Conservation (phyloP, 2,329 filamentous ascomycete species). For the Fusarium multiceps region DNA sequence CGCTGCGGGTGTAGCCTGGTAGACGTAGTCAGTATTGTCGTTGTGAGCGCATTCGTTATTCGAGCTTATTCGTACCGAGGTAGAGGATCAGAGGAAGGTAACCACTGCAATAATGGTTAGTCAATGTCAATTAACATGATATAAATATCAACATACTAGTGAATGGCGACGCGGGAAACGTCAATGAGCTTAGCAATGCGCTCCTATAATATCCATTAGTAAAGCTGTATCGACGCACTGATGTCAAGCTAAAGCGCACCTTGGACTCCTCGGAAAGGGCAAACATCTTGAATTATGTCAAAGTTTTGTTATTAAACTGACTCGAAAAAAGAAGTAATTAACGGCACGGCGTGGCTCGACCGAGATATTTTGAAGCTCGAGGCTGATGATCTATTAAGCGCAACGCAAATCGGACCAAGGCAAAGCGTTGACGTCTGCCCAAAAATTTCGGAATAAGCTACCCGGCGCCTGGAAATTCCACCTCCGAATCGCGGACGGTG, state of each 20-base stretch:
- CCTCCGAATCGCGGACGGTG: constrained; percentile 18
- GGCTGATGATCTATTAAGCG: constrained; percentile 30
- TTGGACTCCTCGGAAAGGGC: constrained; percentile 96
- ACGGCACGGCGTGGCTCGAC: constrained; percentile 8
- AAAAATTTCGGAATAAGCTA: constrained; percentile 41
- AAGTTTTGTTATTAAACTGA: neutral
- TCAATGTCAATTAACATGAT: neutral
- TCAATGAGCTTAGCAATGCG: constrained; percentile 98
- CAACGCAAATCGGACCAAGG: constrained; percentile 12
- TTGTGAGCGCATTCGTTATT: constrained; percentile 22
- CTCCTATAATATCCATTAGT: constrained; percentile 70
- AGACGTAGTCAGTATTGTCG: constrained; percentile 43
- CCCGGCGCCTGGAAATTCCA: constrained; percentile 44
- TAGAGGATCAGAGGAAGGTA: constrained; percentile 98
- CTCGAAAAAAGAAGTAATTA: neutral
- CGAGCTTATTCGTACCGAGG: constrained; percentile 72
- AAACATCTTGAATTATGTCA: constrained; percentile 60
- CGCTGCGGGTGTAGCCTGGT: constrained; percentile 90
- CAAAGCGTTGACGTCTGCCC: constrained; percentile 30
- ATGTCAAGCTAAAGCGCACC: constrained; percentile 61
- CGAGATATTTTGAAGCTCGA: constrained; percentile 21
- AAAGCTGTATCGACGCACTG: constrained; percentile 9
- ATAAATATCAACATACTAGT: constrained; percentile 76
- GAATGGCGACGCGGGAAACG: constrained; percentile 89
- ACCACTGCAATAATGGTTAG: constrained; percentile 71